phyloP scores from a whole-genome alignment of 768 basidiomycete genomes.

The Suillus sp. region DNA sequence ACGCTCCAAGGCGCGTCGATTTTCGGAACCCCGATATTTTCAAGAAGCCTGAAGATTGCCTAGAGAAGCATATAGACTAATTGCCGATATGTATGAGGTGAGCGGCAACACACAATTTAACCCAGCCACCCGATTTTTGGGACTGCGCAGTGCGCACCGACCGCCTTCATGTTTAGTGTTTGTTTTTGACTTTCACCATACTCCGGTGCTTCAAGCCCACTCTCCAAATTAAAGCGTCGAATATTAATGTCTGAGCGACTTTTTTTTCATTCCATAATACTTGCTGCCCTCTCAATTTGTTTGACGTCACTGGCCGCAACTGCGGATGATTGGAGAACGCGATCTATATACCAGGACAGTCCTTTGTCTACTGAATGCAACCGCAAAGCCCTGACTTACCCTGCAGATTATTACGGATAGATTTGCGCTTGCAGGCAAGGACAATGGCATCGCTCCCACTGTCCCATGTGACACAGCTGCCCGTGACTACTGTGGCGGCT shows the following conservation, averaged over 20 bases:
- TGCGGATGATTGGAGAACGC: conserved; percentile 50
- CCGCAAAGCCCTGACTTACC: background rate
- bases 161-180: conserved; percentile 4
- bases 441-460: conserved; percentile 29
- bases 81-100: conserved; percentile 24
- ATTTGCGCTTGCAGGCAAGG: conserved; percentile 52
- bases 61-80: background rate
- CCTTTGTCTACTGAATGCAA: background rate
- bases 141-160: conserved; percentile 1
- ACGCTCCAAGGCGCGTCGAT: conserved; percentile 13
- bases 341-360: conserved; percentile 56
- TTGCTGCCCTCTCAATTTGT: conserved; percentile 8
- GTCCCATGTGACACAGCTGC: conserved; percentile 46
- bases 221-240: background rate
- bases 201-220: background rate
- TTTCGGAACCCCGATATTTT: background rate
- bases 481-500: conserved; percentile 59
- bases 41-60: background rate
- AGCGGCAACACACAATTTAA: conserved; percentile 23
- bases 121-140: conserved; percentile 10
- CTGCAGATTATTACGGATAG: conserved; percentile 55
- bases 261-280: conserved; percentile 5
- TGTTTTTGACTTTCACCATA: conserved; percentile 2
- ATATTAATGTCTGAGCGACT: background rate
- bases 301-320: conserved; percentile 36